Evolutionary conservation across 352 stramenopile genomes (phyloP).

Genomic region (Aphanomyces astaci): DNA sequence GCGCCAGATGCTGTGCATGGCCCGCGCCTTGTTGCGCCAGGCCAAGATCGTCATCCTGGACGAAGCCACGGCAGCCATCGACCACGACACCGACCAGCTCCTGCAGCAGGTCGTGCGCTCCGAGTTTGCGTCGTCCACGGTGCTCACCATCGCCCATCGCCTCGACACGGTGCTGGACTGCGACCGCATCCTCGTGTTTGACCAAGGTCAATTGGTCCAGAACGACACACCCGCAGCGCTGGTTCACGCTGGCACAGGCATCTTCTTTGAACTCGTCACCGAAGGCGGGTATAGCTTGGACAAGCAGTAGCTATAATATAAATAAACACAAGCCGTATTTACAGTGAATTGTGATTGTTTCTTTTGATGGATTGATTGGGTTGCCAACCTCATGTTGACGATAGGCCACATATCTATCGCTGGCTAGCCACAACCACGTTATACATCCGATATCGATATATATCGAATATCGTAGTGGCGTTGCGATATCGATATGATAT

Average conservation of each 20-base stretch:
- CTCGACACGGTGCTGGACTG: conserved; percentile 98
- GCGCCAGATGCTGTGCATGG: conserved; percentile 79
- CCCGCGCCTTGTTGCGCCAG: conserved; percentile 62
- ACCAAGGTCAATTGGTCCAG: conserved; percentile 83
- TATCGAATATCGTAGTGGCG: too few species aligned
- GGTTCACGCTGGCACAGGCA: conserved; percentile 28
- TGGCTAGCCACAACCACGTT: too few species aligned
- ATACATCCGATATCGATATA: too few species aligned
- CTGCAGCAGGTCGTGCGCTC: conserved; percentile 74
- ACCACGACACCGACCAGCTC: conserved; percentile 64
- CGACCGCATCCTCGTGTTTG: conserved; percentile 94
- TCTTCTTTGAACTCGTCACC: conserved; percentile 38
- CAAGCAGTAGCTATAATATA: too few species aligned
- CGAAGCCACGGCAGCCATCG: conserved; percentile 73
- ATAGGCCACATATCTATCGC: too few species aligned
- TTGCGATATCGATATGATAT: too few species aligned
- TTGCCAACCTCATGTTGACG: too few species aligned
- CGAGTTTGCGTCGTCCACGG: conserved; percentile 89
- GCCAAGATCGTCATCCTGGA: conserved; percentile 76
- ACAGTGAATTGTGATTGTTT: too few species aligned
- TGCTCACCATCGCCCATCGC: conserved; percentile 96
- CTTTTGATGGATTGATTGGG: too few species aligned
- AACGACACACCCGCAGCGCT: conserved; percentile 73
- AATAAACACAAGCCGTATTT: too few species aligned
- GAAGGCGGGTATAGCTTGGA: conserved; percentile 33